phyloP scores from a whole-genome alignment of 1,284 basidiomycete species.

The Fomitopsis palustris region DNA sequence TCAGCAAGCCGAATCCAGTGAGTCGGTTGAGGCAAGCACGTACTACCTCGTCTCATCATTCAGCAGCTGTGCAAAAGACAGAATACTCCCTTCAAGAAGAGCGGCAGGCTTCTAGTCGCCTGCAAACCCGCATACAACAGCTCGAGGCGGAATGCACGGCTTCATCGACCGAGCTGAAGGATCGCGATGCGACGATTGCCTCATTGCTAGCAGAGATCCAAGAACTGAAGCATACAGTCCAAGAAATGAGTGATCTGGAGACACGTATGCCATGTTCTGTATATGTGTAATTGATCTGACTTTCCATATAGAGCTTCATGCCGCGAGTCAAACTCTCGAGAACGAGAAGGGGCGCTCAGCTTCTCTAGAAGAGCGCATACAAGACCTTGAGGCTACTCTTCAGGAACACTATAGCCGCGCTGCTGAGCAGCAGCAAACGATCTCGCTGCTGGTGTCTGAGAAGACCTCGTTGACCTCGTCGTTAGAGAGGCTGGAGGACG shows the following conservation, averaged over 20 bases:
- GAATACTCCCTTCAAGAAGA: slow-evolving; percentile 23
- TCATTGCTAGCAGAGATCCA: slow-evolving; percentile 7
- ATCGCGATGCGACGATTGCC: slow-evolving; percentile 11
- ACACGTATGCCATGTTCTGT: slow-evolving; percentile 10
- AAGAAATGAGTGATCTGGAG: slow-evolving; percentile 10
- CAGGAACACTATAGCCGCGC: slow-evolving; percentile 21
- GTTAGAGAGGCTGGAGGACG: slow-evolving; percentile 30
- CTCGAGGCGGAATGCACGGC: slow-evolving; percentile 10
- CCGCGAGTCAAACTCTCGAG: slow-evolving; percentile 14
- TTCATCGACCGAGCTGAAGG: not conserved
- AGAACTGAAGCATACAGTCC: not conserved
- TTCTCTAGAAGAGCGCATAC: slow-evolving; percentile 19
- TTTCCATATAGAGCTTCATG: slow-evolving; percentile 13
- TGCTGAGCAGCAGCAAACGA: slow-evolving; percentile 35
- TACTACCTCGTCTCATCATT: not conserved
- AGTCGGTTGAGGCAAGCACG: slow-evolving; percentile 12
- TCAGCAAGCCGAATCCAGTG: slow-evolving; percentile 44
- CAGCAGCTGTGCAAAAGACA: slow-evolving; percentile 22
- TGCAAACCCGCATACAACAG: slow-evolving; percentile 13
- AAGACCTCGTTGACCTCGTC: slow-evolving; percentile 31
- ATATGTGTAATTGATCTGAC: not conserved
- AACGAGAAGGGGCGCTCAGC: slow-evolving; percentile 18
- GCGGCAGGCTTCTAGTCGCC: slow-evolving; percentile 10
- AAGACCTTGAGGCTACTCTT: slow-evolving; percentile 18
- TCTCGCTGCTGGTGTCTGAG: slow-evolving; percentile 36